Evolutionary conservation across 352 stramenopile genomes (phyloP).

Genomic region (Globisporangium carolinianum): DNA sequence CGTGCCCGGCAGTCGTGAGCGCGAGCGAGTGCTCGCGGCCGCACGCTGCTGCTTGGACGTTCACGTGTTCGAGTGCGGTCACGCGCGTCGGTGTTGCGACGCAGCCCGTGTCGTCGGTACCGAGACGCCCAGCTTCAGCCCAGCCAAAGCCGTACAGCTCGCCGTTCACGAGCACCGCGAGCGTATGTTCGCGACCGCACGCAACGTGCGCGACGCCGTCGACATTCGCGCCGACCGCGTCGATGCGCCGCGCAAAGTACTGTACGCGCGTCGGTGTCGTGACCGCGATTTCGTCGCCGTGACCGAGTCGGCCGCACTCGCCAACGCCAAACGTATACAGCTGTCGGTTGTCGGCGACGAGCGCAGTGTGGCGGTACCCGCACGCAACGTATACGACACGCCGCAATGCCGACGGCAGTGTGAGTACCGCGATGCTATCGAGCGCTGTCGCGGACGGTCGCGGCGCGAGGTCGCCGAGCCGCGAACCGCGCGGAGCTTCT

Average conservation of each 20-base stretch:
- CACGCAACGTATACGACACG: conserved; percentile 64
- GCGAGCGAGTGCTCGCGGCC: conserved; percentile 78
- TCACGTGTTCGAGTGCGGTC: conserved; percentile 31
- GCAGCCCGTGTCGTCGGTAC: conserved; percentile 69
- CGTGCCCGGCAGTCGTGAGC: conserved; percentile 34
- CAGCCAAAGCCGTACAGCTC: conserved; percentile 81
- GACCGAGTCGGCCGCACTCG: conserved; percentile 68
- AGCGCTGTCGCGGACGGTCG: neutral
- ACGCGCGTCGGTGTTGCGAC: conserved; percentile 55
- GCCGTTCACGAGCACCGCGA: conserved; percentile 58
- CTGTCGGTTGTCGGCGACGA: conserved; percentile 54
- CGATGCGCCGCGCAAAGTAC: conserved; percentile 50
- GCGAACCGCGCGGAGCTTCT: conserved; percentile 10
- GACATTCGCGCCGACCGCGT: conserved; percentile 23
- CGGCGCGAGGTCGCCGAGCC: conserved; percentile 11
- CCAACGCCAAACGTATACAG: conserved; percentile 81
- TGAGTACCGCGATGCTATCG: conserved; percentile 25
- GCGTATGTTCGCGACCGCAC: conserved; percentile 84
- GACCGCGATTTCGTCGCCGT: conserved; percentile 53
- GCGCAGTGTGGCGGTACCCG: conserved; percentile 69
- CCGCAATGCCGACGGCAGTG: conserved; percentile 41
- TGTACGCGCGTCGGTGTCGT: conserved; percentile 32
- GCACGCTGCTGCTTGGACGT: conserved; percentile 42
- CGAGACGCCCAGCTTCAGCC: conserved; percentile 77
- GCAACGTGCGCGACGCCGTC: conserved; percentile 43